Base-by-base conservation (phyloP, 441 rosid genomes). In the Arabidopsis hybrid region DNA sequence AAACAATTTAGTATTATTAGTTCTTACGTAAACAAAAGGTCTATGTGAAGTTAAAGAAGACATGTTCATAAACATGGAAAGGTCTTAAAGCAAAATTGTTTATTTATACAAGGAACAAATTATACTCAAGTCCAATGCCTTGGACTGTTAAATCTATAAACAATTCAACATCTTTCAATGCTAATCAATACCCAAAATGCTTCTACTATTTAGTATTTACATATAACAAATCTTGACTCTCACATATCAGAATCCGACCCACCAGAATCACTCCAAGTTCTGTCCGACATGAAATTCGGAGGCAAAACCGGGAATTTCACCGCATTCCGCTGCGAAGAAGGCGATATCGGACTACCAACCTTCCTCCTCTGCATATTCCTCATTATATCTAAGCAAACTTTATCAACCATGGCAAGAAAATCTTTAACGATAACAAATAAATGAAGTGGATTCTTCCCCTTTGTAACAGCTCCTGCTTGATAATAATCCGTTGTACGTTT, bases 391-490 rank as follows among this genome's bases (percentile, higher is more conserved):
- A 91, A 52, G n/a, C 95, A 91, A 1, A 77, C 97, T 65, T 77
- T 78, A 80, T 95, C 98, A 60, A 95, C 98, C 98, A 87, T 89
- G 4, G 45, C 75, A 14, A 93, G 85, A 69, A 95, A 95, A 74
- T 93, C 94, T 51, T 75, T 88, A 11, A 93, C 86, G 53, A 93
- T 87, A 32, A 83, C 85, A 75, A 93, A 95, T 5, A 95, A 67
- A 46, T 84, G 92, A 80, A 93, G 82, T n/a, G 83, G 87, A 11
- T 56, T 68, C 71, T 73, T 78, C 12, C 90, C 87, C 56, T 81
- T 95, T 8, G 50, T 50, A n/a, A 86, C 63, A 66, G 4, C 83
- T 70, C 91, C 91, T 45, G 89, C 81, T 79, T 93, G 97, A 67
- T 95, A 95, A 67, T 91, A 95, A 35, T 89, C 95, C 4, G 91